Percentiles rank a stretch among this genome's conserved stretches.
Evolutionary conservation across 371 early-diverging fungal species (phyloP).

Genomic region (Mortierella sp.): DNA sequence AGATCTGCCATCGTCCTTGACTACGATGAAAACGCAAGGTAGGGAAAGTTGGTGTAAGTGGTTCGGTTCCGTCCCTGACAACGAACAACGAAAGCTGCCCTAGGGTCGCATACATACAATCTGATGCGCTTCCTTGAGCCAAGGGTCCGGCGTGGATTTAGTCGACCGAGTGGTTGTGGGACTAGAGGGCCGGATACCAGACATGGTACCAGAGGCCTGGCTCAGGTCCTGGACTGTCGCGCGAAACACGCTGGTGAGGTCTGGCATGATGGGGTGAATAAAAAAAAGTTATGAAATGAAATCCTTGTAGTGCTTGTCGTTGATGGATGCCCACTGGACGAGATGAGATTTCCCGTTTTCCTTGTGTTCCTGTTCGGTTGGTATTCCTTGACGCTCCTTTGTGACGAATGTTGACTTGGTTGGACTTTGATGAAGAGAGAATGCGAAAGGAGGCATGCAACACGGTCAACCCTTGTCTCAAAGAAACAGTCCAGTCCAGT

Average conservation of each 20-base stretch:
- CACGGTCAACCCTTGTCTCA: not conserved
- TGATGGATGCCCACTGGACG: not conserved
- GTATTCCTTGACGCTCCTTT: not conserved
- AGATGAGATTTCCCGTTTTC: not conserved
- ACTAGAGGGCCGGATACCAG: not conserved
- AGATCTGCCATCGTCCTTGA: slow-evolving; percentile 54
- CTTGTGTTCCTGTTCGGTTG: not conserved
- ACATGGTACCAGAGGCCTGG: slow-evolving; percentile 23
- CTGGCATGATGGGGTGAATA: slow-evolving; percentile 42
- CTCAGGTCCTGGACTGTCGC: slow-evolving; percentile 48
- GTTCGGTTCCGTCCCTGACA: too few species aligned
- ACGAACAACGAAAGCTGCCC: too few species aligned
- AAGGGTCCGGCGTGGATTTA: slow-evolving; percentile 28
- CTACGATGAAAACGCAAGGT: slow-evolving; percentile 11
- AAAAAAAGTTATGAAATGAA: not conserved
- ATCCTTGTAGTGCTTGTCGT: not conserved
- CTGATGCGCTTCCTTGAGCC: slow-evolving; percentile 53
- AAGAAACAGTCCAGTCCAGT: not conserved
- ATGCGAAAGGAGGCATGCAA: not conserved
- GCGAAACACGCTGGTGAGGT: slow-evolving; percentile 51
- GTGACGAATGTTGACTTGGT: not conserved
- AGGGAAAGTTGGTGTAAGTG: not conserved
- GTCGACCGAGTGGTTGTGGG: not conserved
- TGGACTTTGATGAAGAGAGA: not conserved
- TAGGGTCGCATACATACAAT: slow-evolving; percentile 26